phyloP scores from a whole-genome alignment of 129 eudicot species.

The Helichrysum umbraculigerum region DNA sequence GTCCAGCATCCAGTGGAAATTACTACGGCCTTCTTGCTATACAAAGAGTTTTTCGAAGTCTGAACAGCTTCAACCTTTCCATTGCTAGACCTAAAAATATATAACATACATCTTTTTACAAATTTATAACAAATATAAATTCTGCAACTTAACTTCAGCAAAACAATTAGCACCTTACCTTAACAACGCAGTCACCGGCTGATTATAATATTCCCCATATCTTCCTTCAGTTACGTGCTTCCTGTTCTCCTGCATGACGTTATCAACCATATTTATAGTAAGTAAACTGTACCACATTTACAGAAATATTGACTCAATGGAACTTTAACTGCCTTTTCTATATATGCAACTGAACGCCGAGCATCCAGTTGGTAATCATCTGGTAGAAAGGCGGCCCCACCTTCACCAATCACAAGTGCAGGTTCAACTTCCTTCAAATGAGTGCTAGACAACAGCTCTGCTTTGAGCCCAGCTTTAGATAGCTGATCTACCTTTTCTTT shows the following conservation, averaged over 20 bases:
- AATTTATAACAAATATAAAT: not conserved
- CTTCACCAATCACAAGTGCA: conserved; percentile 55
- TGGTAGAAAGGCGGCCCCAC: conserved; percentile 80
- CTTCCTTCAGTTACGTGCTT: conserved; percentile 66
- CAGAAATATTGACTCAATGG: not conserved
- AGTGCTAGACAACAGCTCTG: conserved; percentile 57
- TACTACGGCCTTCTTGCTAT: conserved; percentile 68
- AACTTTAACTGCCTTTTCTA: conserved; percentile 57
- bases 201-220: conserved; percentile 81
- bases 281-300: not conserved
- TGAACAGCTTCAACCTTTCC: conserved; percentile 78
- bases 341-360: conserved; percentile 63
- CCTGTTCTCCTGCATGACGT: conserved; percentile 65
- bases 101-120: conserved; percentile 10
- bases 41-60: conserved; percentile 62
- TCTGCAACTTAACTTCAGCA: conserved; percentile 7
- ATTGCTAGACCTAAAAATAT: conserved; percentile 56
- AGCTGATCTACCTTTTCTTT: conserved; percentile 58
- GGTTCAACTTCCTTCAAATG: conserved; percentile 67
- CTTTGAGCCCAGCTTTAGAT: conserved; percentile 70
- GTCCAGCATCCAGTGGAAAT: conserved; percentile 96
- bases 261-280: conserved; percentile 12
- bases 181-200: conserved; percentile 69
- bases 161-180: conserved; percentile 41
- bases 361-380: conserved; percentile 92